These are phyloP conservation scores for Rhododendron griersonianum DNA, from an alignment of 148 eudicot species.

Conservation along the genomic window DNA sequence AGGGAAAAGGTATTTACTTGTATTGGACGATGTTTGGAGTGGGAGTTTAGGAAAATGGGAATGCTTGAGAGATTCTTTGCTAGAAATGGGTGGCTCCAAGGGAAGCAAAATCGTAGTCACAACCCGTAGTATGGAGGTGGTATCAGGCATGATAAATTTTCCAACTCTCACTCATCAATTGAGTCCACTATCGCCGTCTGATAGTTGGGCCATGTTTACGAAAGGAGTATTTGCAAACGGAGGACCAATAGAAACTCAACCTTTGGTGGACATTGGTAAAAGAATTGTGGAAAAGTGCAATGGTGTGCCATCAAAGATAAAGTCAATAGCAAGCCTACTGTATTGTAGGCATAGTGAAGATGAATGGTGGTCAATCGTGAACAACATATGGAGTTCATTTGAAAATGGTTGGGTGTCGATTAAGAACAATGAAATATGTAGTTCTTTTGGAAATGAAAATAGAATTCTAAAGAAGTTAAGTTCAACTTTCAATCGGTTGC, in stretches of 20 bases:
- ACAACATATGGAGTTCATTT: no score
- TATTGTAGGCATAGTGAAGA: background rate
- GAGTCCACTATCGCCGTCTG: background rate
- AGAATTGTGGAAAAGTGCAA: background rate
- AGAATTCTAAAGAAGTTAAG: background rate
- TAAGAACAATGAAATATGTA: background rate
- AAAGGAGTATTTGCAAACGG: background rate
- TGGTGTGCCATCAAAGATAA: background rate
- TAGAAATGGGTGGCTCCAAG: background rate
- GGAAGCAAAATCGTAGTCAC: background rate
- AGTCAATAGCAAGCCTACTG: background rate
- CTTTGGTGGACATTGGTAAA: background rate
- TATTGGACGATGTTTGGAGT: background rate
- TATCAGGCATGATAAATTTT: background rate
- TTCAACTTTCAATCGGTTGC: slow-evolving; percentile 11
- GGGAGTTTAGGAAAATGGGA: background rate
- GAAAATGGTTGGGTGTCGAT: slow-evolving; percentile 5
- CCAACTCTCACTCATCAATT: background rate
- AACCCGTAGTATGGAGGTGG: background rate
- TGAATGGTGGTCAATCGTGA: no score
- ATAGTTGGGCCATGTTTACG: background rate
- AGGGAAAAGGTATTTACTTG: background rate
- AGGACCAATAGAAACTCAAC: background rate
- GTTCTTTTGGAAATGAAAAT: background rate
- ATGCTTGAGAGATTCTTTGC: background rate